phyloP scores from a whole-genome alignment of 345 rosid genomes.

The Eucalyptus fibrosa region DNA sequence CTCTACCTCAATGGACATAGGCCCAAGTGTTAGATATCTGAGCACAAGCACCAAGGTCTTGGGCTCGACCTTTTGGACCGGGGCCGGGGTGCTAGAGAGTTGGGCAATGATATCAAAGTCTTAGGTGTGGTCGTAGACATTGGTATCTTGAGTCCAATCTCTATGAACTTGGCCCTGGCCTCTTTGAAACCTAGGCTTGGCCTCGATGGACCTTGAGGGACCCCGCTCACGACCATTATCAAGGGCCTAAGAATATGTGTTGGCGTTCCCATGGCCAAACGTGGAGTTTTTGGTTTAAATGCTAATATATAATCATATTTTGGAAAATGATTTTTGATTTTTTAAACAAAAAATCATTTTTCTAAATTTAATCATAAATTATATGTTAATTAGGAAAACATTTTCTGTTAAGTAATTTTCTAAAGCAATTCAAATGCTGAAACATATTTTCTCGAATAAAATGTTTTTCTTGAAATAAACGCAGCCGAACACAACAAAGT shows the following conservation, averaged over 20 bases:
- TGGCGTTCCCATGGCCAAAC: neutral
- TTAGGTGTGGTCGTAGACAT: neutral
- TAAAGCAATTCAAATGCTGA: neutral
- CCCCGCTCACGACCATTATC: neutral
- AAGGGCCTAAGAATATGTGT: neutral
- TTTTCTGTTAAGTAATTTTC: no score
- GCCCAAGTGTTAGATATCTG: neutral
- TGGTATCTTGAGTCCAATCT: neutral
- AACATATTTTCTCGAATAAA: no score
- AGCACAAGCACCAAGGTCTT: neutral
- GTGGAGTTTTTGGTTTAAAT: neutral
- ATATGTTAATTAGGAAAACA: no score
- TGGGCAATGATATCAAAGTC: neutral
- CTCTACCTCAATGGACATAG: no score
- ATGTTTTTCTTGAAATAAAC: no score
- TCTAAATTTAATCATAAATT: no score
- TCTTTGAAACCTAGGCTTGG: neutral
- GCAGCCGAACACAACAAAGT: neutral
- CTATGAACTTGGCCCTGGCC: neutral
- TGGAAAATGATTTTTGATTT: no score
- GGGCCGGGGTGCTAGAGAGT: neutral
- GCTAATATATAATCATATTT: no score
- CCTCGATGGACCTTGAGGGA: neutral
- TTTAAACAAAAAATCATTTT: no score
- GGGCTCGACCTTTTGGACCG: neutral